These are phyloP conservation scores for Eimeria tenella DNA, from an alignment of 169 alveolate genomes.

Conservation along the genomic window DNA sequence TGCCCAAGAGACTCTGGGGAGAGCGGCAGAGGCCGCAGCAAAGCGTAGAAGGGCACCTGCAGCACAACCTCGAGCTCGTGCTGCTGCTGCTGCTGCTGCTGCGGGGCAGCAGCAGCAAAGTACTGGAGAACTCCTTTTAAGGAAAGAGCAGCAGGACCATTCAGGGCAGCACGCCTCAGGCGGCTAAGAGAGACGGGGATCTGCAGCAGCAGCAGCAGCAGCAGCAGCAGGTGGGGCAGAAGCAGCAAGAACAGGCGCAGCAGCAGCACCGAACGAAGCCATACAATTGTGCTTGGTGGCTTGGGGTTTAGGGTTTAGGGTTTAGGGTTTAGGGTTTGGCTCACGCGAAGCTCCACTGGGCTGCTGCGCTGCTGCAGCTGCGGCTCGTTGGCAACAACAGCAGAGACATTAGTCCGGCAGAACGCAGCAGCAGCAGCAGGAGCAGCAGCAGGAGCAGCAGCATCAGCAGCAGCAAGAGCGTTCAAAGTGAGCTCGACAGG, in stretches of 20 bases:
- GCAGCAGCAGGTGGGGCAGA: slow-evolving; percentile 1
- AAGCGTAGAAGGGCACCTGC: background rate
- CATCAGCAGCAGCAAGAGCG: slow-evolving; percentile 17
- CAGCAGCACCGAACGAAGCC: slow-evolving; percentile 19
- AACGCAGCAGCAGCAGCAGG: no score
- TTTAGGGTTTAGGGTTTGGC: no score
- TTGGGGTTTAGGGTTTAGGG: no score
- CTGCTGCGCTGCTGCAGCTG: no score
- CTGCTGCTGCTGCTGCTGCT: slow-evolving; percentile 12
- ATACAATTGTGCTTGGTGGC: no score
- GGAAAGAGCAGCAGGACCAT: background rate
- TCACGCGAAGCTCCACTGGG: no score
- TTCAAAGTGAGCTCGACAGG: no score
- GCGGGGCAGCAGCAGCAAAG: background rate
- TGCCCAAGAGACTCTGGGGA: slow-evolving; percentile 3
- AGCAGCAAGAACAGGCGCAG: slow-evolving; percentile 3
- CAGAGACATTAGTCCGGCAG: no score
- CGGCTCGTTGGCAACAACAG: no score
- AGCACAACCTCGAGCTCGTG: background rate
- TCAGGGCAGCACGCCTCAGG: background rate
- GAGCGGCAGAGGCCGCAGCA: background rate
- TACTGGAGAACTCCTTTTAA: background rate
- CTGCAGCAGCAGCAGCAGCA: slow-evolving; percentile 16
- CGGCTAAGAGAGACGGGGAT: background rate
- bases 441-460: background rate